phyloP scores from a whole-genome alignment of 306 rosid genomes.

The Malus sylvestris region DNA sequence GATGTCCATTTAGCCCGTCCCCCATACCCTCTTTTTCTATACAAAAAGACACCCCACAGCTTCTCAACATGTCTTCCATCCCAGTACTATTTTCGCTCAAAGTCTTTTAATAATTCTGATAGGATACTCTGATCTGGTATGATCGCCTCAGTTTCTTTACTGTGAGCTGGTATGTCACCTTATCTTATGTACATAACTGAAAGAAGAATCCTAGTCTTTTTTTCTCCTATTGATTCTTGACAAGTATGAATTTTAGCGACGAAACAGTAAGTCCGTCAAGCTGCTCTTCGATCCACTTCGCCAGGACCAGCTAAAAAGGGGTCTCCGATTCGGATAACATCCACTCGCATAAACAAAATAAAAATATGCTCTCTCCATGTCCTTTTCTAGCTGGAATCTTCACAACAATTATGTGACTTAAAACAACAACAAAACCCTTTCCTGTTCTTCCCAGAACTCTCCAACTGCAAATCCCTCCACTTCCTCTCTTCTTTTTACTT shows the following conservation, averaged over 20 bases:
- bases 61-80: background rate
- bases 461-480: background rate
- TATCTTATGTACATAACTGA: background rate
- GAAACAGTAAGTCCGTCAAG: background rate
- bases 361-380: conserved; percentile 30
- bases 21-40: background rate
- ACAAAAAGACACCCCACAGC: background rate
- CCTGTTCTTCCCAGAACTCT: background rate
- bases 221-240: background rate
- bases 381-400: conserved; percentile 40
- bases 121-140: background rate
- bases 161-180: background rate
- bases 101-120: too few relatives aligned
- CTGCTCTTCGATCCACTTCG: background rate
- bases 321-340: conserved; percentile 43
- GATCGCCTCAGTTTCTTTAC: background rate
- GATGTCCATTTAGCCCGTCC: background rate
- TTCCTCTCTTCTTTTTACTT: background rate
- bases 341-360: conserved; percentile 21
- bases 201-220: background rate
- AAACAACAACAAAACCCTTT: conserved; percentile 2
- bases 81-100: background rate
- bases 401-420: conserved; percentile 22
- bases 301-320: conserved; percentile 22
- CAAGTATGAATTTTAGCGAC: background rate